Evolutionary conservation across 2,329 filamentous ascomycete genomes (phyloP).

Genomic region (Karstenula rhodostoma): DNA sequence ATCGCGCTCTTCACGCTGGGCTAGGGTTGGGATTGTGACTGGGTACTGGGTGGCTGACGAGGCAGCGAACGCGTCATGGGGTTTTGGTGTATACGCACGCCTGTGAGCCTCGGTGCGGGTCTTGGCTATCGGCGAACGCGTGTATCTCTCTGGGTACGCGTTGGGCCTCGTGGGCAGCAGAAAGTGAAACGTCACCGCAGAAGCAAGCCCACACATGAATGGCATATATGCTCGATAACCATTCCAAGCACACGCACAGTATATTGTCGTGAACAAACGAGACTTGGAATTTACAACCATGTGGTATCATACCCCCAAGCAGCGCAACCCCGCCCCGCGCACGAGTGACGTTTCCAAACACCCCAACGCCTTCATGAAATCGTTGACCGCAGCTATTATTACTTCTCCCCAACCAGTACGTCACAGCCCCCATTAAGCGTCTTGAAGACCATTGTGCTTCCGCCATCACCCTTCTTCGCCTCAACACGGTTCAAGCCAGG

Average conservation of each 20-base stretch:
- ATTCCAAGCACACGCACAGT: too few species aligned
- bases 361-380: conserved; percentile 10
- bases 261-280: not conserved
- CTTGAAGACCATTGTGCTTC: conserved; percentile 45
- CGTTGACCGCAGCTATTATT: conserved; percentile 17
- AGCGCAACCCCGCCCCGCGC: not conserved
- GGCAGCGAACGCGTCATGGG: not conserved
- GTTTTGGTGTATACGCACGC: not conserved
- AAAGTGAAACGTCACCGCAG: too few species aligned
- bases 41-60: not conserved
- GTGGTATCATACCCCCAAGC: conserved; percentile 17
- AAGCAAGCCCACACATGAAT: too few species aligned
- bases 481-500: conserved; percentile 44
- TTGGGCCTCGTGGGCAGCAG: too few species aligned
- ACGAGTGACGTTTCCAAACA: not conserved
- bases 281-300: conserved; percentile 1
- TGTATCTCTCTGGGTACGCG: too few species aligned
- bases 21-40: too few species aligned
- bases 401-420: conserved; percentile 41
- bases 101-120: not conserved
- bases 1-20: not conserved
- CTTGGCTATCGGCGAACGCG: too few species aligned
- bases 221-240: too few species aligned
- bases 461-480: conserved; percentile 51
- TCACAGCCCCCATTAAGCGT: conserved; percentile 44